Evolutionary conservation across 768 basidiomycete genomes (phyloP), one percentile per base, ranked within the genome.

Genomic region (Trametes sanguinea): DNA sequence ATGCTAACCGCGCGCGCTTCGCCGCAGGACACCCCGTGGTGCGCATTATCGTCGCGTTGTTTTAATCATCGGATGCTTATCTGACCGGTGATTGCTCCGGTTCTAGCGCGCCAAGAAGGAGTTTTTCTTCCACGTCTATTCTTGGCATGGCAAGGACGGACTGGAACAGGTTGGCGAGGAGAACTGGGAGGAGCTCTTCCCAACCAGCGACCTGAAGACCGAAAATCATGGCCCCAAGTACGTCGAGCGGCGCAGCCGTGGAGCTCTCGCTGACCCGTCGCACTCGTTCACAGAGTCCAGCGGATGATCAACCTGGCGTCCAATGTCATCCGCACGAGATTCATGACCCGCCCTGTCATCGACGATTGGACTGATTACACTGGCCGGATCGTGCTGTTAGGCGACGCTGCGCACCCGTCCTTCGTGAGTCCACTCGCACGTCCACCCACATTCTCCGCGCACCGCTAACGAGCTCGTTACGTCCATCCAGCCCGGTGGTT

Each of bases 371-470:
- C 82, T 6, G 83, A 85, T 65, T 75, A 79, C 10, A 69, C 71
- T 17, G 82, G 80, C 7, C 75, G 77, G 52, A 71, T 83, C 22
- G 77, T 83, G 14, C 71, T 87, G 14, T 77, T 85, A n/a, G 87
- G 85, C 51, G 84, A 86, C 56, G 85, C 85, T 2, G 84, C 82
- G 0, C 85, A 87, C 70, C 82, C 85, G 13, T 71, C 83, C 39
- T 73, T 83, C 68, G 85, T 83, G 65, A 58, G 80, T 74, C 5
- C 27, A 46, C 30, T 30, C 51, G 14, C 2, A 14, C 39, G 27
- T 33, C 47, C 8, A 37, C 64, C 63, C 52, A 16, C 29, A 6
- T 30, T 13, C 32, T 33, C 61, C 53, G 11, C 29, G 22, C 29
- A 37, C 39, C 37, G 16, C 47, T 53, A 64, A 67, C 56, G 8